These are phyloP conservation scores for Psilocybe tampanensis DNA, from an alignment of 768 basidiomycete genomes.

Conservation along the genomic window DNA sequence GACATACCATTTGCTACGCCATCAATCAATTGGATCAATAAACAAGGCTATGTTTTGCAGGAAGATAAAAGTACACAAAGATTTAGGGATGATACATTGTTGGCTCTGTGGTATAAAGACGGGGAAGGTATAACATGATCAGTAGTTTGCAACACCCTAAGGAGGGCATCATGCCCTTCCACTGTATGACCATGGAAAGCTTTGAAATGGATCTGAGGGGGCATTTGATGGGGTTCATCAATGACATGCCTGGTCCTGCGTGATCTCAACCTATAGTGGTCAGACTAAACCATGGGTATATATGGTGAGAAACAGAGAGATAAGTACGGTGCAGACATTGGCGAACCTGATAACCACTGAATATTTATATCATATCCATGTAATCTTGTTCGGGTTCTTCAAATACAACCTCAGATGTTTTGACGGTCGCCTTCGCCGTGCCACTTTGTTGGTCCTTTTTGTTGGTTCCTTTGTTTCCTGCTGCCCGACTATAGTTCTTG, in stretches of 20 bases:
- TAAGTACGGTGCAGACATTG: too few species aligned
- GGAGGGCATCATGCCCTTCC: too few species aligned
- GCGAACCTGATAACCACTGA: neutral
- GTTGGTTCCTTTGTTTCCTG: constrained; percentile 1
- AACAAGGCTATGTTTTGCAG: neutral
- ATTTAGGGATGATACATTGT: neutral
- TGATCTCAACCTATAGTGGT: too few species aligned
- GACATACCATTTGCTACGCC: neutral
- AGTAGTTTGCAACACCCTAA: neutral
- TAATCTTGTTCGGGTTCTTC: constrained; percentile 39
- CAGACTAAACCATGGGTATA: too few species aligned
- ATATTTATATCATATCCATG: constrained; percentile 32
- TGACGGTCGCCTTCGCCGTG: constrained; percentile 12
- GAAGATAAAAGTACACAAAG: constrained; percentile 1
- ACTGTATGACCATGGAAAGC: too few species aligned
- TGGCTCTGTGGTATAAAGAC: neutral
- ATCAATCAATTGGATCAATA: neutral
- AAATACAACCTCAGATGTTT: constrained; percentile 19
- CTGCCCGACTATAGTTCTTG: constrained; percentile 10
- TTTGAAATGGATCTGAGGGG: too few species aligned
- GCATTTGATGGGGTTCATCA: too few species aligned
- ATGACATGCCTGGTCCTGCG: too few species aligned
- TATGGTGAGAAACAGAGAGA: too few species aligned
- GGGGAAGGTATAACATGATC: neutral
- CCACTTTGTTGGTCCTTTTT: constrained; percentile 11